Base-by-base conservation (phyloP, 2,329 filamentous ascomycete genomes). In the Coleophoma cylindrospora region DNA sequence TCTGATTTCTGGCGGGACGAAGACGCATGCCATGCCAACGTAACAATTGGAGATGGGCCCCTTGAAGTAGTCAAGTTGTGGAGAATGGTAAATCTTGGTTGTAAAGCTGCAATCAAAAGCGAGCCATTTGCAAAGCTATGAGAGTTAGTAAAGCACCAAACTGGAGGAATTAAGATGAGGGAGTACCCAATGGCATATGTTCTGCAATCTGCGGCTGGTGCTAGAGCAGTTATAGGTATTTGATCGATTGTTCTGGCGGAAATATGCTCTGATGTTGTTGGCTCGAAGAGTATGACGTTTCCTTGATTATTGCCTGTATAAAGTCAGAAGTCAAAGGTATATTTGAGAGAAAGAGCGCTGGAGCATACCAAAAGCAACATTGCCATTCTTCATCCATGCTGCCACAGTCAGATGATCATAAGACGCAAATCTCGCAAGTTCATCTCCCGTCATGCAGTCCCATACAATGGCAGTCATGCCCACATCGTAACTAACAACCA, bases 1-100 rank as follows among this genome's bases (percentile, higher is more conserved):
- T 97, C 92, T 1, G 94, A 96, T 70, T 95, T 96, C 68, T 96
- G 91, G 58, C 91, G 89, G 0, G 91, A 87, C 0, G 94, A 96
- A 0, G 94, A 96, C 36, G 92, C 91, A 75, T 99, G 94, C 94
- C 94, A 99, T 51, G 90, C 83, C 17, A 99, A 72, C 9, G 84
- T 89, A 4, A 91, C 84, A 46, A 99, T 91, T 2, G 90, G 87
- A 1, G 92, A 96, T 1, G 94, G 92, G 2, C 83, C 81, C 60
- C 89, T 79, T 0, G 87, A 87, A 0, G 90, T 95, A 45, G 86
- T 91, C 56, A 99, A 75, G 46, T 92, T 96, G 69, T 99, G 91
- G 45, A 97, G 70, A 57, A 97, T 96, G 3, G 88, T 96, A 67
- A 97, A 99, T 47, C 88, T 83, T 40, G 95, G 92, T 63, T 95